Percentiles rank a stretch among this genome's conserved stretches.
phyloP scores from a whole-genome alignment of 768 basidiomycete genomes.

The Mycena galopus region DNA sequence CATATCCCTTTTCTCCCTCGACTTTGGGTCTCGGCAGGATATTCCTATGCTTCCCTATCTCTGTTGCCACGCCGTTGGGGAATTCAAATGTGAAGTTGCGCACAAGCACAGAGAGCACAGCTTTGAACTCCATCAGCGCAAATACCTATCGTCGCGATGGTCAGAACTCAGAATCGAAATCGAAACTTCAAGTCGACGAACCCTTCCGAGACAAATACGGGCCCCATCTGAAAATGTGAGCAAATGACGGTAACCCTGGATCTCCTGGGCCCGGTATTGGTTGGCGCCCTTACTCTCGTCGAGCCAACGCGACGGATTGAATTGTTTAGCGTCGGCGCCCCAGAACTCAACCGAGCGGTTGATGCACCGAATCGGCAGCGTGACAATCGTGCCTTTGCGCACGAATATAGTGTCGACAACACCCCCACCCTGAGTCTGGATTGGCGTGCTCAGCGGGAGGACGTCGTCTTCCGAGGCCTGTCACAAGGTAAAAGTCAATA shows the following conservation, averaged over 20 bases:
- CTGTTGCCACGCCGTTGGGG: slow-evolving; percentile 50
- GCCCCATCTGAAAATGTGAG: slow-evolving; percentile 54
- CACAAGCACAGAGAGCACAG: slow-evolving; percentile 56
- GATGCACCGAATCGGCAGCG: slow-evolving; percentile 52
- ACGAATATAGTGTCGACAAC: slow-evolving; percentile 48
- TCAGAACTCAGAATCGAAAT: too few species aligned
- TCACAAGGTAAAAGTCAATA: too few species aligned
- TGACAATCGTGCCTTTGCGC: slow-evolving; percentile 53
- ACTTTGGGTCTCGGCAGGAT: slow-evolving; percentile 53
- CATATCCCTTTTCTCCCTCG: slow-evolving; percentile 45
- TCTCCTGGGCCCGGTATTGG: slow-evolving; percentile 39
- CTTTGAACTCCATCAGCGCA: slow-evolving; percentile 54
- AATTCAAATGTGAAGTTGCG: slow-evolving; percentile 57
- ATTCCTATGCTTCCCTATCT: slow-evolving; percentile 46
- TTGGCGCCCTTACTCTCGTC: neutral
- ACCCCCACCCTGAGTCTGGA: slow-evolving; percentile 42
- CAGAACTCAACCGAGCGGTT: slow-evolving; percentile 56
- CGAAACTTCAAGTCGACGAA: too few species aligned
- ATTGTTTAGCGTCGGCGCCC: slow-evolving; percentile 58
- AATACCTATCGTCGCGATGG: too few species aligned
- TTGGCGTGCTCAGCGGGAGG: slow-evolving; percentile 51
- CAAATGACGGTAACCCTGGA: slow-evolving; percentile 51
- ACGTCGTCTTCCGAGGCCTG: slow-evolving; percentile 55
- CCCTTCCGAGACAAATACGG: too few species aligned
- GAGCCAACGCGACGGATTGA: slow-evolving; percentile 57